A percentile compares a stretch with the other conserved stretches of the same genome.
Conservation (phyloP, 805 yeast genomes). For the Kregervanrija pseudodelftensis region DNA sequence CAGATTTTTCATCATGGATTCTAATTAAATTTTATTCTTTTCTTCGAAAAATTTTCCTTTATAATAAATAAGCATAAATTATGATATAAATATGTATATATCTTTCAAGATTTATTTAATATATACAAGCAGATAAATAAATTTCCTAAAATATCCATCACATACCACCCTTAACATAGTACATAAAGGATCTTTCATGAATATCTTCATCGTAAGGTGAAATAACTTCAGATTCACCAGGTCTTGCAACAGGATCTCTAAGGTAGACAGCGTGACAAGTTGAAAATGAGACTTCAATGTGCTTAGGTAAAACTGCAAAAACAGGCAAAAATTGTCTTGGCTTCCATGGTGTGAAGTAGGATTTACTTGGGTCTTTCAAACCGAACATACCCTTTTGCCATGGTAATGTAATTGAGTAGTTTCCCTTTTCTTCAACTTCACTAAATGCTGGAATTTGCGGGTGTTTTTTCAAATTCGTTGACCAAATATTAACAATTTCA, state of each 20-base stretch:
- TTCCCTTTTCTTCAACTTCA: slow-evolving; percentile 27
- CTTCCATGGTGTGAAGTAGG: slow-evolving; percentile 94
- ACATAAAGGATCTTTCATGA: slow-evolving; percentile 94
- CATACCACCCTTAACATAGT: slow-evolving; percentile 70
- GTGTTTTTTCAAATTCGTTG: slow-evolving; percentile 36
- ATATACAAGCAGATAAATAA: too few species aligned
- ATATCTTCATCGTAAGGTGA: slow-evolving; percentile 76
- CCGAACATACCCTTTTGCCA: slow-evolving; percentile 82
- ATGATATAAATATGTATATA: slow-evolving; percentile 1
- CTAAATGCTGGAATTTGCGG: slow-evolving; percentile 30
- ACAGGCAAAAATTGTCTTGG: slow-evolving; percentile 92
- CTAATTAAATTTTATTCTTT: not conserved
- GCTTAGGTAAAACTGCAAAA: slow-evolving; percentile 86
- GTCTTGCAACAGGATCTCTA: slow-evolving; percentile 95
- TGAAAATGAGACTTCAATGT: slow-evolving; percentile 79
- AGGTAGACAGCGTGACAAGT: slow-evolving; percentile 96
- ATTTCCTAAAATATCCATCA: slow-evolving; percentile 7
- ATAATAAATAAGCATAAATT: not conserved
- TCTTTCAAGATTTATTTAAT: not conserved
- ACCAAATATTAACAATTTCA: slow-evolving; percentile 37
- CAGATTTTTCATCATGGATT: not conserved
- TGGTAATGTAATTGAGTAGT: slow-evolving; percentile 51
- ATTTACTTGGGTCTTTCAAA: slow-evolving; percentile 64
- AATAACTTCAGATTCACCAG: slow-evolving; percentile 93
- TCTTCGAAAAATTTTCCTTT: not conserved